Base-by-base conservation (phyloP, 192 early-diverging fungal species). In the Coemansia sp. region DNA sequence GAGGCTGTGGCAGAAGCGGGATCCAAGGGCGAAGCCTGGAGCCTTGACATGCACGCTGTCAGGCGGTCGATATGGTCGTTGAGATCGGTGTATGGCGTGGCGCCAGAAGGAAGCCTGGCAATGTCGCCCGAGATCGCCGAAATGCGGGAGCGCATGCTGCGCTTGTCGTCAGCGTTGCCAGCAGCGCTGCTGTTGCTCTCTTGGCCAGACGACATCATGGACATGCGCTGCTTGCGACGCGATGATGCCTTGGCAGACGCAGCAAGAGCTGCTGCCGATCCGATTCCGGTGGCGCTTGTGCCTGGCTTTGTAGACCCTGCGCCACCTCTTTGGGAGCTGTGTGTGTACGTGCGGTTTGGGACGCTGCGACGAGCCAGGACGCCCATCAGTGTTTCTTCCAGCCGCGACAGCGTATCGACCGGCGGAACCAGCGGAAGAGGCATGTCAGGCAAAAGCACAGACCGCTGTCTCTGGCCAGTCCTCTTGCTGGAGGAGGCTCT, bases 11-110 rank as follows among this genome's bases (percentile, higher is more conserved):
- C 20, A 56, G 20, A 22, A 45, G 57, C 46, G 19, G 49, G n/a
- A 2, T 68, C 69, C 5, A 56, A 20, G 6, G 64, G 51, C 5
- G 56, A 42, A 8, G 66, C 54, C 71, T 83, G 75, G 13, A 83
- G 69, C 69, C 71, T 69, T 5, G 75, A 71, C 16, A 83, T 83
- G 49, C 75, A 77, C 0, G 75, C 75, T 7, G 80, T 69, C 40
- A 83, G 80, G 16, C 72, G 75, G 49, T 83, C 80, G 45, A 83
- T 72, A 41, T 83, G 80, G 8, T 65, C 69, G 38, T 69, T 83
- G 39, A 83, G 65, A 19, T 83, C 80, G 17, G 53, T 43, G 37
- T 77, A 83, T 17, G 80, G 75, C 50, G 71, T 74, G 17, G 68
- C 12, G 39, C 74, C 56, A 7, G 65, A 46, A 19, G 51, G n/a